Evolutionary conservation across 768 basidiomycete genomes (phyloP).

Genomic region (Lyophyllum semitale): DNA sequence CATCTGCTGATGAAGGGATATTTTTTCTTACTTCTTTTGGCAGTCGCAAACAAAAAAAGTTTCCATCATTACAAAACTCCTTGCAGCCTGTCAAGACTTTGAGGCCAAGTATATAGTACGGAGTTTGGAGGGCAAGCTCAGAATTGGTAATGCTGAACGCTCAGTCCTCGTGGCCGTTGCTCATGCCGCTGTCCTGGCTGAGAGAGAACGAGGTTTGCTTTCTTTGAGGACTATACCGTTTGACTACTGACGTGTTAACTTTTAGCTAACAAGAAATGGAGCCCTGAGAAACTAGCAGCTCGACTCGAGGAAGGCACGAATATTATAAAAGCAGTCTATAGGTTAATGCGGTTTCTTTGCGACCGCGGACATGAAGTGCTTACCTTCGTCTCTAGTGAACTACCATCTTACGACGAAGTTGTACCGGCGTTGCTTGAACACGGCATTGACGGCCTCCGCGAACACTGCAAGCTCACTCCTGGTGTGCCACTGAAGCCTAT

Average conservation of each 20-base stretch:
- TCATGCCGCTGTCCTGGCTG: conserved; percentile 84
- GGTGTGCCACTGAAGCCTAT: conserved; percentile 98
- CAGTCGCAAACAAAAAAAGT: conserved; percentile 97
- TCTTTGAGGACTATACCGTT: not conserved
- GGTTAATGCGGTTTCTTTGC: conserved; percentile 48
- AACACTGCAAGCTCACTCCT: conserved; percentile 87
- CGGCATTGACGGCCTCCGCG: conserved; percentile 70
- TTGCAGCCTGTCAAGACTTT: conserved; percentile 86
- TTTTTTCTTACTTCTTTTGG: conserved; percentile 7
- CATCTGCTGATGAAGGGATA: not conserved
- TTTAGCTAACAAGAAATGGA: conserved; percentile 73
- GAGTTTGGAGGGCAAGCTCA: conserved; percentile 93
- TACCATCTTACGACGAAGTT: conserved; percentile 90
- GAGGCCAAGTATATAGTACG: conserved; percentile 98
- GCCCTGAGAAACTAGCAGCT: conserved; percentile 67
- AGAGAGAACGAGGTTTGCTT: conserved; percentile 52
- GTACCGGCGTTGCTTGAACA: conserved; percentile 84
- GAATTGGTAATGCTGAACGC: conserved; percentile 96
- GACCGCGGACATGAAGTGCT: conserved; percentile 3
- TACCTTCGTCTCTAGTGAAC: conserved; percentile 58
- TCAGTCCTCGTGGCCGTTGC: conserved; percentile 95
- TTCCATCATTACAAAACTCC: conserved; percentile 88
- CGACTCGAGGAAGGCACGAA: conserved; percentile 77
- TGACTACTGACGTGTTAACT: conserved; percentile 5
- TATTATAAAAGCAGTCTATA: conserved; percentile 89